Percentiles rank a stretch among this genome's conserved stretches.
Evolutionary conservation across 495 filamentous ascomycete genomes (phyloP).

Genomic region (Daldinia loculata): DNA sequence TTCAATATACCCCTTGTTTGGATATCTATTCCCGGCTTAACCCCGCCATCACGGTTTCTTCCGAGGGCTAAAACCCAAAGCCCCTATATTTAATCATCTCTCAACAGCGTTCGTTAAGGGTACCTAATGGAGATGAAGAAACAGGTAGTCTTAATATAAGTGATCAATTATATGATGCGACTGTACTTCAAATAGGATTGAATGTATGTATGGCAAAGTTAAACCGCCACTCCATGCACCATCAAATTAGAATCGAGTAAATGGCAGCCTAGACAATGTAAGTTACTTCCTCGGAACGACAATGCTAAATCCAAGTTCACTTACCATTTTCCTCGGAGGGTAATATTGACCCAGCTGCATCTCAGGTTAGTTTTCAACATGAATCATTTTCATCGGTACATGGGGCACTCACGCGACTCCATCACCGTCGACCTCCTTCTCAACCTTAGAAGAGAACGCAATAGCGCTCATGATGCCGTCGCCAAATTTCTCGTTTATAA

Average conservation of each 20-base stretch:
- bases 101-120: neutral
- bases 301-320: slow-evolving; percentile 42
- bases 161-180: neutral
- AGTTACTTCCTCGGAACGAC: slow-evolving; percentile 16
- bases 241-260: slow-evolving; percentile 63
- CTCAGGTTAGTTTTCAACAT: slow-evolving; percentile 48
- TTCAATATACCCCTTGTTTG: neutral
- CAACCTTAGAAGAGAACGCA: slow-evolving; percentile 88
- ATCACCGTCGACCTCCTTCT: slow-evolving; percentile 91
- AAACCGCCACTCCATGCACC: neutral
- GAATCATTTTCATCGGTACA: neutral
- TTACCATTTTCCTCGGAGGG: slow-evolving; percentile 92
- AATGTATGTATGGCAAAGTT: neutral
- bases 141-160: neutral
- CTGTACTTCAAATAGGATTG: too few relatives aligned
- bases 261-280: slow-evolving; percentile 63
- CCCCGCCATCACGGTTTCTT: neutral
- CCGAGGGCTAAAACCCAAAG: too few relatives aligned
- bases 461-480: slow-evolving; percentile 99
- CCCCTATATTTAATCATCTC: too few relatives aligned
- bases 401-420: slow-evolving; percentile 57
- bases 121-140: neutral
- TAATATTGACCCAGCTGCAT: slow-evolving; percentile 86
- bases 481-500: slow-evolving; percentile 98
- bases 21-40: neutral